Percentiles rank a stretch among this genome's conserved stretches.
Conservation (phyloP, 805 yeast species). For the Kockiozyma suomiensis region DNA sequence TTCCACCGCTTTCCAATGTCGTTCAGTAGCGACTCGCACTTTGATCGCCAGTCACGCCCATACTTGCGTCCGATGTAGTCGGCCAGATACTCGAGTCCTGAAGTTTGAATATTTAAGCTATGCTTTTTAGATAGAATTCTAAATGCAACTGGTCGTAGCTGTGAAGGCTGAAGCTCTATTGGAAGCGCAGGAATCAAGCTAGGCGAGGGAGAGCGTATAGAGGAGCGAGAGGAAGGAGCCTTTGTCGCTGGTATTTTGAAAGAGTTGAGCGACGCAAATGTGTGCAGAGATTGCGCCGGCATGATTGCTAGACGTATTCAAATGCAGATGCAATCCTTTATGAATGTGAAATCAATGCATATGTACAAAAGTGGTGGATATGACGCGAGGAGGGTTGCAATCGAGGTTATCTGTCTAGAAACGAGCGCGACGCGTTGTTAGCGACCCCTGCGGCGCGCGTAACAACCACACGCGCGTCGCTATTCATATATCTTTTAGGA, state of each 20-base stretch:
- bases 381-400: too few relatives aligned
- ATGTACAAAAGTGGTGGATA: background rate
- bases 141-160: constrained; percentile 88
- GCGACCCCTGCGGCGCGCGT: background rate
- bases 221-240: background rate
- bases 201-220: constrained; percentile 21
- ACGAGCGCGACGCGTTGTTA: background rate
- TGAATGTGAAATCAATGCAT: background rate
- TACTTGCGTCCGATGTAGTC: constrained; percentile 72
- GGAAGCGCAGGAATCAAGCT: constrained; percentile 52
- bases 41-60: constrained; percentile 85
- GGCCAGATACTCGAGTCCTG: constrained; percentile 74
- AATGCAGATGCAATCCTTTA: background rate
- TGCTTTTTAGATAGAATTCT: constrained; percentile 87
- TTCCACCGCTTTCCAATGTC: constrained; percentile 83
- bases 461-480: background rate
- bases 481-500: too few relatives aligned
- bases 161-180: constrained; percentile 73
- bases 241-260: constrained; percentile 7
- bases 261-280: constrained; percentile 24
- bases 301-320: background rate
- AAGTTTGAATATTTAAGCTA: constrained; percentile 85
- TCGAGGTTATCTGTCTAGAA: background rate
- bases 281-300: constrained; percentile 12
- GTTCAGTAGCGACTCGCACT: constrained; percentile 68